Evolutionary conservation across 179 eudicot species (phyloP), one percentile per base, ranked within the genome.

Genomic region (Heliamphora pulchella): DNA sequence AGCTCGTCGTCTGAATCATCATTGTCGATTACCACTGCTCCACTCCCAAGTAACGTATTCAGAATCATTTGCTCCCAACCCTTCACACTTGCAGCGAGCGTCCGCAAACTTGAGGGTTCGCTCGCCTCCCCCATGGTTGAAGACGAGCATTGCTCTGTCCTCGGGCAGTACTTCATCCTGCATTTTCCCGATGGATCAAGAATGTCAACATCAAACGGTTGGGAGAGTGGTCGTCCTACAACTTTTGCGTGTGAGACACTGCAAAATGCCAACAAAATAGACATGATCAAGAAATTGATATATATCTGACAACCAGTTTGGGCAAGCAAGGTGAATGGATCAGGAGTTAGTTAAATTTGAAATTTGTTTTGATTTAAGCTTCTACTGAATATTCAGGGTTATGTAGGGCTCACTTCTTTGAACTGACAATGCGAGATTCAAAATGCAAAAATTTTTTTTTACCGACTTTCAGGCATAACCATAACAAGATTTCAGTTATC

Each of bases 201-300:
- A 57, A 83, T 71, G 6, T 85, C 81, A 39, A 90, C 78, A 14
- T 83, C 86, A 54, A 90, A 89, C 44, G 77, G 80, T 51, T 84
- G 82, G 50, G 85, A 81, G 4, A 88, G 89, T 17, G 81, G 79
- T 62, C 89, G 83, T 20, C 93, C 93, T 11, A 84, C 76, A 57
- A 79, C 90, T 85, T 87, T 81, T 81, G 87, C 89, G 66, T 81
- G 83, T 3, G 81, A 62, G 39, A 88, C 71, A 72, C 91, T 89
- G 87, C 79, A 77, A 54, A 43, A 70, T 2, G 10, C 9, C n/a
- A 58, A 57, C 15, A 43, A 51, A n/a, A 9, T 53, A 1, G 0
- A 53, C 15, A 53, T 4, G 11, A 53, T 22, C 41, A 39, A 73
- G 76, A 73, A 18, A 50, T 17, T 22, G 15, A 47, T n/a, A 8